Base-by-base conservation (phyloP, 2,329 filamentous ascomycete species). In the Scedosporium minutisporum region DNA sequence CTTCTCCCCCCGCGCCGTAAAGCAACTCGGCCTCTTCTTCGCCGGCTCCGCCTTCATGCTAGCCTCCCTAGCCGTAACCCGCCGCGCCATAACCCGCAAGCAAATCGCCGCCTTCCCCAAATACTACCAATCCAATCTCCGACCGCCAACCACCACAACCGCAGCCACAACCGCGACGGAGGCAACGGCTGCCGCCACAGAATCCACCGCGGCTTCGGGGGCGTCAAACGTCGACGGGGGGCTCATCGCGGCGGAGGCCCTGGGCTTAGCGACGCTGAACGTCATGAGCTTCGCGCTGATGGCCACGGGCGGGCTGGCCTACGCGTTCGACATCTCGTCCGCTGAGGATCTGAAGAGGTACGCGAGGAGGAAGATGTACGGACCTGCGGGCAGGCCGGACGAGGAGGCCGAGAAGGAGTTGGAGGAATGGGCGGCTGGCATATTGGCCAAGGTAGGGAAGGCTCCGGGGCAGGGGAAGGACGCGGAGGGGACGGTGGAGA, bases 241-340 rank as follows among this genome's bases (percentile, higher is more conserved):
- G 1, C 72, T 89, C 46, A 87, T 97, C 66, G 93, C 93, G 0
- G 76, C 89, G 41, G 89, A 96, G 74, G 93, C 93, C 0, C 78
- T 99, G 23, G 89, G 87, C 58, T 78, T 97, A 42, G 95, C 93
- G 0, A 96, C 93, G 0, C 81, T 97, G 68, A 96, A 96, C 69
- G 90, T 95, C 12, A 70, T 87, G 38, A 89, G 87, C 68, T 83
- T 95, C 59, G 87, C 82, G 0, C 85, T 96, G 72, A 85, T 96
- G 81, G 75, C 82, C 7, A 81, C 84, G 0, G 95, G 93, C 3
- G 91, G 88, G 0, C 73, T 87, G 10, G 79, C 90, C 65, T 96
- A 88, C 81, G 87, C 85, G 0, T 84, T 95, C 64, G 89, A 97
- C 72, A 83, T 97, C 42, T 86, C 86, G 70, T 81, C 79, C 57